Evolutionary conservation across 2,329 filamentous ascomycete genomes (phyloP).

Genomic region (Hypoxylon sp.): DNA sequence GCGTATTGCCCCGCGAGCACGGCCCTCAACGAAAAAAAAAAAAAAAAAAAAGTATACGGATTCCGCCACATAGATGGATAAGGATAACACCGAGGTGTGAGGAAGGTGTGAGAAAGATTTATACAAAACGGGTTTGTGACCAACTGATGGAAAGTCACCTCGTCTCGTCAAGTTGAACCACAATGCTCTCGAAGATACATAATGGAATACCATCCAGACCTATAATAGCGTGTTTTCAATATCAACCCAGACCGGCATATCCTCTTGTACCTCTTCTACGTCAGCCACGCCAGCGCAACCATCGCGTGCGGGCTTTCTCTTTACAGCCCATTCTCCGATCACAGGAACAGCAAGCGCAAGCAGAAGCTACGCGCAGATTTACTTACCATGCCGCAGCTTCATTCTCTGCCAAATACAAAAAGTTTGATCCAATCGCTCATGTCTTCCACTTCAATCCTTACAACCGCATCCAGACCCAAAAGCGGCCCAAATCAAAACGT

Average conservation of each 20-base stretch:
- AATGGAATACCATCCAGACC: conserved; percentile 44
- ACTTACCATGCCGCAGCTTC: conserved; percentile 81
- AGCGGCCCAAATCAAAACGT: conserved; percentile 70
- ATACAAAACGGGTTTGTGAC: conserved; percentile 36
- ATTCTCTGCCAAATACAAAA: conserved; percentile 79
- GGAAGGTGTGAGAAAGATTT: conserved; percentile 26
- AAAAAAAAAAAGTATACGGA: neutral
- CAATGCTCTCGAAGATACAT: conserved; percentile 50
- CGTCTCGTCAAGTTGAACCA: conserved; percentile 42
- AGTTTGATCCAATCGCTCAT: conserved; percentile 77
- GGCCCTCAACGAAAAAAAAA: conserved; percentile 34
- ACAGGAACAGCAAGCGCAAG: conserved; percentile 39
- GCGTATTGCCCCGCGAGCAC: conserved; percentile 13
- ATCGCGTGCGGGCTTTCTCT: conserved; percentile 47
- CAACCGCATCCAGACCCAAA: conserved; percentile 69
- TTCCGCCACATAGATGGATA: conserved; percentile 9
- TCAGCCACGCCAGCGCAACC: conserved; percentile 31
- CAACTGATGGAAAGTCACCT: conserved; percentile 41
- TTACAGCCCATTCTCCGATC: conserved; percentile 46
- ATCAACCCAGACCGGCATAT: conserved; percentile 37
- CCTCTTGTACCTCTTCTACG: conserved; percentile 24
- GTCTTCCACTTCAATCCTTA: conserved; percentile 80
- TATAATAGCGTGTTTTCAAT: conserved; percentile 43
- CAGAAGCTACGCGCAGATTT: conserved; percentile 59
- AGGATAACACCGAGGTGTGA: conserved; percentile 11